These are phyloP conservation scores for Peronospora destructor DNA, from an alignment of 352 stramenopile species.

Conservation along the genomic window DNA sequence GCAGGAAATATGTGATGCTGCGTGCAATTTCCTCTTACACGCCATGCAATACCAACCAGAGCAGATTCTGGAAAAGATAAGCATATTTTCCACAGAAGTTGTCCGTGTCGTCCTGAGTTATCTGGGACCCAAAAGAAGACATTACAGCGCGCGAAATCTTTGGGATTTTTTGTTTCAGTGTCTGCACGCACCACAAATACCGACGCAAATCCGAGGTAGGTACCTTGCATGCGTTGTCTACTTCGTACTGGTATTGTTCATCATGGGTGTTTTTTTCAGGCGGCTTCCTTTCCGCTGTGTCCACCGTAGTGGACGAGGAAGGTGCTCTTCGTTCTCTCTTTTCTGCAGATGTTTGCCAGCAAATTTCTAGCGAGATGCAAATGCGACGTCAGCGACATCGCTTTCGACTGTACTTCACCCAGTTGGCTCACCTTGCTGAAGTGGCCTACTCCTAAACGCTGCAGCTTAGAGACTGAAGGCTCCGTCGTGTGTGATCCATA, in stretches of 20 bases:
- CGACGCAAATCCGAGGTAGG: conserved; percentile 34
- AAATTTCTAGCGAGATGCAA: conserved; percentile 33
- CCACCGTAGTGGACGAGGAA: conserved; percentile 23
- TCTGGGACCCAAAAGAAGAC: conserved; percentile 35
- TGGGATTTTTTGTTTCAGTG: conserved; percentile 73
- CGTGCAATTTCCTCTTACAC: conserved; percentile 56
- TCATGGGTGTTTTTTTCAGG: conserved; percentile 14
- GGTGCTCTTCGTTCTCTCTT: conserved; percentile 25
- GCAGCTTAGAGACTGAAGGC: not conserved
- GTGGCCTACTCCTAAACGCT: not conserved
- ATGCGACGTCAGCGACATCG: conserved; percentile 40
- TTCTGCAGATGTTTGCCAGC: conserved; percentile 24
- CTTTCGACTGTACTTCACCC: conserved; percentile 49
- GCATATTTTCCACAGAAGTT: conserved; percentile 34
- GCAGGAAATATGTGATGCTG: conserved; percentile 58
- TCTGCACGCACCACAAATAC: conserved; percentile 55
- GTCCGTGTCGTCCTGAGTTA: conserved; percentile 43
- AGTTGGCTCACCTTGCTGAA: conserved; percentile 13
- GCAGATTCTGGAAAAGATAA: conserved; percentile 27
- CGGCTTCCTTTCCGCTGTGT: conserved; percentile 41
- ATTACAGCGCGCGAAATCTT: conserved; percentile 47
- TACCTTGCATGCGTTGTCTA: not conserved
- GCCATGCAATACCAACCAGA: conserved; percentile 30
- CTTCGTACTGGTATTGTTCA: not conserved
- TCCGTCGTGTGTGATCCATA: not conserved